These are phyloP conservation scores for Microbotryum violaceum DNA, from an alignment of 1,284 basidiomycete species.

Conservation along the genomic window DNA sequence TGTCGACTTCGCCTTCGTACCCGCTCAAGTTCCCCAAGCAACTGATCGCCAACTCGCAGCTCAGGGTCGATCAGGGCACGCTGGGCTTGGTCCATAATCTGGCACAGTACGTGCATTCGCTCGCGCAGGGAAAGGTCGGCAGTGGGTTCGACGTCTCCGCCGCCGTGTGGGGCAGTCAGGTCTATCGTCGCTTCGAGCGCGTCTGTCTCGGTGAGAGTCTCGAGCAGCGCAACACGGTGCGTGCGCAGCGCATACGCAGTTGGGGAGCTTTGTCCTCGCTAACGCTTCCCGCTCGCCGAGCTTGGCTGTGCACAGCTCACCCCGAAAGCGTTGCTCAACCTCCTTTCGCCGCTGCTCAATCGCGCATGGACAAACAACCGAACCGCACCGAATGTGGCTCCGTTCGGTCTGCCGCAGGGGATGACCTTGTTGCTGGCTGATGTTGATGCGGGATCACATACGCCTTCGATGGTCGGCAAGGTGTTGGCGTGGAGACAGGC, in stretches of 20 bases:
- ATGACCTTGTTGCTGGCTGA: constrained; percentile 80
- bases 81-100: constrained; percentile 74
- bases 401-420: constrained; percentile 70
- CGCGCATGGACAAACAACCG: constrained; percentile 51
- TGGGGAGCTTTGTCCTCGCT: too few species aligned
- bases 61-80: constrained; percentile 41
- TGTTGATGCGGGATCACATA: constrained; percentile 86
- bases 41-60: not conserved
- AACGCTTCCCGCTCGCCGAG: too few species aligned
- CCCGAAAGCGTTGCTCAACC: constrained; percentile 3
- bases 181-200: constrained; percentile 85
- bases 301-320: constrained; percentile 11
- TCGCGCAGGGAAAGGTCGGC: constrained; percentile 96
- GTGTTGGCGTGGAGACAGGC: constrained; percentile 78
- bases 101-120: constrained; percentile 91
- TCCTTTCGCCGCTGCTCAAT: constrained; percentile 50
- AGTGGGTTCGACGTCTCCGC: constrained; percentile 94
- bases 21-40: not conserved
- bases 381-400: constrained; percentile 49
- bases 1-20: not conserved
- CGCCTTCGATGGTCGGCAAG: constrained; percentile 79
- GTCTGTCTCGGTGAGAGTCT: constrained; percentile 31
- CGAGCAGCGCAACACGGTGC: constrained; percentile 4
- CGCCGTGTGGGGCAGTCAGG: constrained; percentile 88
- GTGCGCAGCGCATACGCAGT: not conserved